Base-by-base conservation (phyloP, 495 filamentous ascomycete genomes). In the Pyrenopolyporus hunteri region DNA sequence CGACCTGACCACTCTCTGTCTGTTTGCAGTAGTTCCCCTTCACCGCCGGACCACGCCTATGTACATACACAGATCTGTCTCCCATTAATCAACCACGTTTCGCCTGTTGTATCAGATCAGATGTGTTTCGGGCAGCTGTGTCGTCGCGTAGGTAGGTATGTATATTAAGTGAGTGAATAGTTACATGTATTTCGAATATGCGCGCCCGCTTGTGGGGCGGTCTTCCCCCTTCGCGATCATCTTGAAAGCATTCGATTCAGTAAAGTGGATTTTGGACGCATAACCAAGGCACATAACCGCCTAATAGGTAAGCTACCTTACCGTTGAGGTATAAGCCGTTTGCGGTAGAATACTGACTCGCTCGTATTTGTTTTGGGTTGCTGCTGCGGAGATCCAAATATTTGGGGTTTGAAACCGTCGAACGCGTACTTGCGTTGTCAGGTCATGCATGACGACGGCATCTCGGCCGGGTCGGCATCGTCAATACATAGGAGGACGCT, bases 381-480 rank as follows among this genome's bases (percentile, higher is more conserved):
- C 39, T 57, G 37, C 17, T 48, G 55, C 57, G 45, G 40, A 57
- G 45, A 57, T 32, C 63, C 44, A 46, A 60, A 56, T 59, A 56
- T 54, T 57, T 58, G 37, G 45, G 50, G 17, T 44, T 60, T 57
- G 56, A 65, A 60, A 60, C 63, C 44, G 63, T 52, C 36, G 45
- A 65, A 60, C 56, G 63, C 63, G 51, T 52, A 56, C 60, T 46
- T 54, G 54, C 61, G 51, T 54, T 64, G 50, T 55, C 26, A 33
- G 46, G 52, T 65, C 45, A 65, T 65, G 56, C 56, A 60, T 57
- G 45, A 60, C 50, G 51, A 57, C 45, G 39, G 50, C 55, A 45
- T 50, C 11, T 52, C 57, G 54, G 47, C 54, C 61, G 28, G 25
- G 32, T 63, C 60, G 60, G 60, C n/a, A n/a, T n/a, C n/a, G n/a